phyloP scores from a whole-genome alignment of 2,329 filamentous ascomycete genomes.

The Pestalotiopsis sp. region DNA sequence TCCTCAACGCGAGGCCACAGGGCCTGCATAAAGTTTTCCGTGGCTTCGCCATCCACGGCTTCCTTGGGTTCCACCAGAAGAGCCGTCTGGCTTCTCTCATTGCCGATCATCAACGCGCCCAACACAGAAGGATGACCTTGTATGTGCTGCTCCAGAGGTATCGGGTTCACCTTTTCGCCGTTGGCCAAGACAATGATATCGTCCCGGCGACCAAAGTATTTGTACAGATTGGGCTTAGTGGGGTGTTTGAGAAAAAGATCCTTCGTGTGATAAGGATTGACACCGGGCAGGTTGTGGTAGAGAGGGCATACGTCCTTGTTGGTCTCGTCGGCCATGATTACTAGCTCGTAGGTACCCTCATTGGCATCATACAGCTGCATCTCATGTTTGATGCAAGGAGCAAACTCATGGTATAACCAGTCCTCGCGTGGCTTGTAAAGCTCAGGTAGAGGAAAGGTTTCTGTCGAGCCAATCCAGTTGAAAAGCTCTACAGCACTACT shows the following conservation, averaged over 20 bases:
- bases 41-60: background rate
- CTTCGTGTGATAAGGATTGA: slow-evolving; percentile 33
- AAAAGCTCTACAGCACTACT: slow-evolving; percentile 15
- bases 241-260: slow-evolving; percentile 40
- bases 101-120: background rate
- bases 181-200: slow-evolving; percentile 44
- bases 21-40: background rate
- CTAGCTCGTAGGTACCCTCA: slow-evolving; percentile 25
- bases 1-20: background rate
- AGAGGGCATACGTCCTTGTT: slow-evolving; percentile 21
- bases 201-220: slow-evolving; percentile 36
- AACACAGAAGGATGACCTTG: background rate
- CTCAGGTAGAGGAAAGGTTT: slow-evolving; percentile 20
- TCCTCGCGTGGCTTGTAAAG: slow-evolving; percentile 20
- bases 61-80: slow-evolving; percentile 6
- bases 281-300: slow-evolving; percentile 35
- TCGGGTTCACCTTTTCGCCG: slow-evolving; percentile 32
- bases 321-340: slow-evolving; percentile 21
- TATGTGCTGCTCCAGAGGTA: slow-evolving; percentile 9
- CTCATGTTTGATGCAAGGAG: slow-evolving; percentile 18
- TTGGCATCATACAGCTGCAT: slow-evolving; percentile 21
- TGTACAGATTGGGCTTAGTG: slow-evolving; percentile 33
- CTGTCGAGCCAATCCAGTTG: slow-evolving; percentile 23
- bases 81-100: slow-evolving; percentile 1
- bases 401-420: slow-evolving; percentile 34